Conservation (phyloP, 2,329 filamentous ascomycete species). For the Daldinia eschscholtzii region DNA sequence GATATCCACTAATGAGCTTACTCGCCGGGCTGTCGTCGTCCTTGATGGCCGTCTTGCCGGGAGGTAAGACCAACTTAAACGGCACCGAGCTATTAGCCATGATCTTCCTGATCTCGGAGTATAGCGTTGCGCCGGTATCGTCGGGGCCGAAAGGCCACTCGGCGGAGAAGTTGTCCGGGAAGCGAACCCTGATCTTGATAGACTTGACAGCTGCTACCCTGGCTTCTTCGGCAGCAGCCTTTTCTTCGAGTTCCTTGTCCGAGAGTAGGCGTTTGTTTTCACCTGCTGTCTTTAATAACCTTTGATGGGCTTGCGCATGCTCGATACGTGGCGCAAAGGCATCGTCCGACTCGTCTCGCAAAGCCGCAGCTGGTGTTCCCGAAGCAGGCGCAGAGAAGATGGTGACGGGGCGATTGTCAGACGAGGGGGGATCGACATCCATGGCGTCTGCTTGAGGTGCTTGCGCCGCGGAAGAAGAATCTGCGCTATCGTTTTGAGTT, state of each 20-base stretch:
- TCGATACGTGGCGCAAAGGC: slow-evolving; percentile 82
- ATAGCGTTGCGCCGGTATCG: slow-evolving; percentile 78
- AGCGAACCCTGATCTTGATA: slow-evolving; percentile 83
- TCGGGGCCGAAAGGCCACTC: slow-evolving; percentile 76
- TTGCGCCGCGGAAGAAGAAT: slow-evolving; percentile 9
- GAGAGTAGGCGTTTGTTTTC: slow-evolving; percentile 84
- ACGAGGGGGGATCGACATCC: slow-evolving; percentile 46
- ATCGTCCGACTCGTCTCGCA: slow-evolving; percentile 73
- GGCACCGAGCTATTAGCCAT: slow-evolving; percentile 73
- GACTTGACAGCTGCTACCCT: slow-evolving; percentile 74
- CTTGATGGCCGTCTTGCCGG: slow-evolving; percentile 63
- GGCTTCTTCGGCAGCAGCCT: slow-evolving; percentile 73
- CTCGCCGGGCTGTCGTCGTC: slow-evolving; percentile 62
- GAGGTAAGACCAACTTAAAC: slow-evolving; percentile 79
- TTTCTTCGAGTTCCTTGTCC: slow-evolving; percentile 82
- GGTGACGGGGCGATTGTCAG: slow-evolving; percentile 66
- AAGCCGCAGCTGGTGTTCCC: slow-evolving; percentile 81
- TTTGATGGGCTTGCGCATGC: slow-evolving; percentile 81
- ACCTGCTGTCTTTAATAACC: slow-evolving; percentile 69
- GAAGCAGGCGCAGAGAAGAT: slow-evolving; percentile 83
- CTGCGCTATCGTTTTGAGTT: slow-evolving; percentile 13
- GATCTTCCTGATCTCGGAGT: slow-evolving; percentile 78
- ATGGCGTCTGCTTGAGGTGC: slow-evolving; percentile 45
- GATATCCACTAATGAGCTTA: slow-evolving; percentile 78
- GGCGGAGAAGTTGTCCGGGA: slow-evolving; percentile 86